Percentiles rank a stretch among this genome's conserved stretches.
Conservation (phyloP, 192 early-diverging fungal genomes). For the Pecoramyces ruminantium region DNA sequence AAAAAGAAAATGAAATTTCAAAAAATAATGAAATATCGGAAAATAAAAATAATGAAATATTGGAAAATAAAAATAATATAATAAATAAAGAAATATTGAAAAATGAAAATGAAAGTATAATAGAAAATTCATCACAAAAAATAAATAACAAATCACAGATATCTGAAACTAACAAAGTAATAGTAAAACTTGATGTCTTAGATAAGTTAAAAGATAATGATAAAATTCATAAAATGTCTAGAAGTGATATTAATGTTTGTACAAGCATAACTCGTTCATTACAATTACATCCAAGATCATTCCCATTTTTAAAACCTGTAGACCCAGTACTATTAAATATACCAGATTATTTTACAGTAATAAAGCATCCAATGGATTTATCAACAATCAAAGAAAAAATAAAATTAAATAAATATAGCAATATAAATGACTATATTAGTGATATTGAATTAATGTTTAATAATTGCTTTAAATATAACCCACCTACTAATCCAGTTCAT, state of each 20-base stretch:
- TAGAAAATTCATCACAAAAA: too few species aligned
- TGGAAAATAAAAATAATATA: too few species aligned
- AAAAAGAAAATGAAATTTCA: neutral
- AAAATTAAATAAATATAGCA: neutral
- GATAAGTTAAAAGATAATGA: neutral
- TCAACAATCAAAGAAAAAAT: neutral
- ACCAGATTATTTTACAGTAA: neutral
- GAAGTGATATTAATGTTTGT: neutral
- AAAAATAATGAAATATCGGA: too few species aligned
- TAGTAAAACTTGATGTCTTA: neutral
- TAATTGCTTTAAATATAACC: neutral
- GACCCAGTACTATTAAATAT: neutral
- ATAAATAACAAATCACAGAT: neutral
- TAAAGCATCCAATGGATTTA: neutral
- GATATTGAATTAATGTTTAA: neutral
- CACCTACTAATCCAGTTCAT: neutral
- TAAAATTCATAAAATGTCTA: neutral
- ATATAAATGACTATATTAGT: neutral
- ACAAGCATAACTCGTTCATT: neutral
- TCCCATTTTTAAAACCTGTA: neutral
- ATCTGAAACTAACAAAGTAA: neutral
- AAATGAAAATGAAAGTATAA: too few species aligned
- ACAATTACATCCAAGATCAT: neutral
- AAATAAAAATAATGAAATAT: too few species aligned
- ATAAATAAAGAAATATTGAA: too few species aligned